Percentiles rank a stretch among this genome's conserved stretches.
These are phyloP conservation scores for Candida succiphila DNA, from an alignment of 805 yeast species.

Conservation along the genomic window DNA sequence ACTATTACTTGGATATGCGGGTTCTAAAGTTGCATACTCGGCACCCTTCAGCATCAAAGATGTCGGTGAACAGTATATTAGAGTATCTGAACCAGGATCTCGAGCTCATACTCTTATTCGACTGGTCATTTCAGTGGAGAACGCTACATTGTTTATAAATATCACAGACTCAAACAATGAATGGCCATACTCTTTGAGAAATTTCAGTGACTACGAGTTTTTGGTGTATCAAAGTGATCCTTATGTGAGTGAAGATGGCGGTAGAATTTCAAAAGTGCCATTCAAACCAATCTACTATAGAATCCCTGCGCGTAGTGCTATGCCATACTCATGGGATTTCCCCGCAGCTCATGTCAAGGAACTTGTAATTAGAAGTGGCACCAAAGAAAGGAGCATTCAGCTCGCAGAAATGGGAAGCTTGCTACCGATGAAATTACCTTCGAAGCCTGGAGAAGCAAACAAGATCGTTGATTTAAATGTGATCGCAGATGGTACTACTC, in stretches of 20 bases:
- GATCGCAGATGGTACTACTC: constrained; percentile 93
- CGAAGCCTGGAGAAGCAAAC: constrained; percentile 24
- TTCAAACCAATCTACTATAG: constrained; percentile 75
- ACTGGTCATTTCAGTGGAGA: constrained; percentile 67
- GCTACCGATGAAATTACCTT: constrained; percentile 73
- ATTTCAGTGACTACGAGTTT: constrained; percentile 83
- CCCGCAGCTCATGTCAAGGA: constrained; percentile 88
- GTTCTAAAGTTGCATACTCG: constrained; percentile 61
- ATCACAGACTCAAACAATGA: constrained; percentile 59
- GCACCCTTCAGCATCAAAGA: constrained; percentile 81
- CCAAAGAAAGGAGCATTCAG: constrained; percentile 69
- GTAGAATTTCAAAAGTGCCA: constrained; percentile 39
- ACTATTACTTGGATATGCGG: constrained; percentile 47
- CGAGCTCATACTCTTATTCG: constrained; percentile 59
- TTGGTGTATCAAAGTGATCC: constrained; percentile 84
- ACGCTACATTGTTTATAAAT: constrained; percentile 72
- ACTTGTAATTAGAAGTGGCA: constrained; percentile 59
- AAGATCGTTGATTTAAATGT: constrained; percentile 79
- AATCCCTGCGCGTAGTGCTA: constrained; percentile 82
- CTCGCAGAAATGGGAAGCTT: constrained; percentile 89
- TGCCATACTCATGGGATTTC: constrained; percentile 98
- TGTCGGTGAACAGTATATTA: constrained; percentile 71
- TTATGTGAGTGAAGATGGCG: constrained; percentile 51
- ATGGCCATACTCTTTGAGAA: constrained; percentile 93
- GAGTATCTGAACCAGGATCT: constrained; percentile 50